A percentile compares a stretch with the other conserved stretches of the same genome.
These are phyloP conservation scores for Saturnispora mendoncae DNA, from an alignment of 805 yeast species.

Conservation along the genomic window DNA sequence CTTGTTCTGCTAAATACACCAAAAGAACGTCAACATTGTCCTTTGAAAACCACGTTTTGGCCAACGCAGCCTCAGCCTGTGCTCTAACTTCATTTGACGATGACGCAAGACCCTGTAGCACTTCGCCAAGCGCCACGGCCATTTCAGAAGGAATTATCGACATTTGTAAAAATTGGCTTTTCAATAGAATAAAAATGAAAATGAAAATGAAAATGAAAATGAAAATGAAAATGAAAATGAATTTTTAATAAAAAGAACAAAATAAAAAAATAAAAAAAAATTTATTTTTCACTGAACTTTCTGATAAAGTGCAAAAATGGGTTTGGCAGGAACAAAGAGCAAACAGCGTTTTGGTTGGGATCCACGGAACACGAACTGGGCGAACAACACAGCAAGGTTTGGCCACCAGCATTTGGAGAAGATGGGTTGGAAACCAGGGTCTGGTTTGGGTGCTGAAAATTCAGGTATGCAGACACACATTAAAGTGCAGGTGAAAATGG, in stretches of 20 bases:
- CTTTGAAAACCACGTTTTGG: conserved; percentile 64
- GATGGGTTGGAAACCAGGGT: conserved; percentile 90
- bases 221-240: too few relatives aligned
- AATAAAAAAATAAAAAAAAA: too few relatives aligned
- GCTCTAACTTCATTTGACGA: conserved; percentile 69
- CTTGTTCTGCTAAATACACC: conserved; percentile 72
- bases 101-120: conserved; percentile 64
- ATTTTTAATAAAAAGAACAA: too few relatives aligned
- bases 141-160: conserved; percentile 53
- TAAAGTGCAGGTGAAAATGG: conserved; percentile 73
- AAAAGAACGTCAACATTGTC: conserved; percentile 63
- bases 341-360: conserved; percentile 85
- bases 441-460: conserved; percentile 67
- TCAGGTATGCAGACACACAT: conserved; percentile 74
- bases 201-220: too few relatives aligned
- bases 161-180: too few relatives aligned
- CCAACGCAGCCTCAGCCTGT: conserved; percentile 63
- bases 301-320: too few relatives aligned
- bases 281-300: too few relatives aligned
- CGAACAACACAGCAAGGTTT: conserved; percentile 72
- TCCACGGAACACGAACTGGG: conserved; percentile 93
- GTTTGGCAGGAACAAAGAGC: conserved; percentile 69
- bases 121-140: conserved; percentile 41
- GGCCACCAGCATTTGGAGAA: conserved; percentile 80
- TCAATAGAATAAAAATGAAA: too few relatives aligned